Base-by-base conservation (phyloP, 2,329 filamentous ascomycete genomes). In the Plenodomus tracheiphilus region DNA sequence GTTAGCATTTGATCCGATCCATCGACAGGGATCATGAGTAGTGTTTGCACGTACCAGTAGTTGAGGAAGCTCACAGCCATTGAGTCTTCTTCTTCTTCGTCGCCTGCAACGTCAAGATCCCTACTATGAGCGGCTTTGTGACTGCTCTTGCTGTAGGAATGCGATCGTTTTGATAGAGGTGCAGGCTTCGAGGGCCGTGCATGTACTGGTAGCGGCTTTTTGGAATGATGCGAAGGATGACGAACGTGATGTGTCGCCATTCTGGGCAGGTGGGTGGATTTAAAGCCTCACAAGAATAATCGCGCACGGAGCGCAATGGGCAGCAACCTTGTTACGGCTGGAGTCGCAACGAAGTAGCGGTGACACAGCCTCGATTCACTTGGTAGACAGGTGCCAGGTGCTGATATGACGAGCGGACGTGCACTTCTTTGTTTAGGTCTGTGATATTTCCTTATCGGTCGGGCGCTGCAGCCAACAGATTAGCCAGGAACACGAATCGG, bases 1-100 rank as follows among this genome's bases (percentile, higher is more conserved):
- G 42, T 58, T 45, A 63, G 56, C 35, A 48, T 30, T 22, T 39
- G 18, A 18, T 48, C 37, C 30, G 40, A n/a, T n/a, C n/a, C n/a
- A n/a, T n/a, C 8, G 25, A 28, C 20, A 13, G n/a, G 30, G 21
- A 9, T 30, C 15, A 21, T 18, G 37, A 13, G 34, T 34, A 47
- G 46, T 34, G 21, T 25, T 22, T 34, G 52, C 36, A 65, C 73
- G 45, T 66, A 81, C 79, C 79, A 81, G 69, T 75, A 81, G 53
- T 81, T 77, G 54, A 79, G 58, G 56, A 81, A 81, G 64, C 76
- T 78, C 46, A 74, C 71, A 44, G 77, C 76, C 76, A 81, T 80
- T 56, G 71, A 73, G 60, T 76, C 75, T 56, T 79, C 75, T 51
- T 76, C 75, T 56, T 79, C 75, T 51, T 79, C 76, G 39, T 76